phyloP scores from a whole-genome alignment of 2,329 filamentous ascomycete genomes.

The Botryotinia convoluta region DNA sequence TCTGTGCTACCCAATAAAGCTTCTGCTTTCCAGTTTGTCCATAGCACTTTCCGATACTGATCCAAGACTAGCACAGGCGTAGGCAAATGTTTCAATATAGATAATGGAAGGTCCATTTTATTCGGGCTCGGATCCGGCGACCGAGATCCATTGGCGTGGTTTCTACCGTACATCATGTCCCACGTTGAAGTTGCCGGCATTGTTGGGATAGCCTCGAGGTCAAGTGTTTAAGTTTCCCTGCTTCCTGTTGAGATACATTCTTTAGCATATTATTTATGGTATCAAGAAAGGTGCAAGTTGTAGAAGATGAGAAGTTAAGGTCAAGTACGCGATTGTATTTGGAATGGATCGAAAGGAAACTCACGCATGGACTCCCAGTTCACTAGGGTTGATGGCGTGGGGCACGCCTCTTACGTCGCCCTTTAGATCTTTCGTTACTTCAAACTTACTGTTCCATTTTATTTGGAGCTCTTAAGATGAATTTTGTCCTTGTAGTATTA shows the following conservation, averaged over 20 bases:
- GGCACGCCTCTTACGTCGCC: too few species aligned
- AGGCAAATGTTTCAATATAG: slow-evolving; percentile 27
- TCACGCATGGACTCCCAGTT: background rate
- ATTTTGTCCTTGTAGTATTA: background rate
- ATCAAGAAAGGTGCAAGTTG: background rate
- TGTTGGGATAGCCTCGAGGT: background rate
- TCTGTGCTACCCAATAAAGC: slow-evolving; percentile 21
- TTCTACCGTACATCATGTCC: background rate
- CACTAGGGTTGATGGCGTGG: background rate
- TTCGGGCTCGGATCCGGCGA: background rate
- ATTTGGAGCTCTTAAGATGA: background rate
- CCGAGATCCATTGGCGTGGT: background rate
- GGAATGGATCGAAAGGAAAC: background rate
- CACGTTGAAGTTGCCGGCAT: background rate
- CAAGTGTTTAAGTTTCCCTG: background rate
- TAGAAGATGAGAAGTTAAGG: background rate
- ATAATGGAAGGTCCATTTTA: slow-evolving; percentile 27
- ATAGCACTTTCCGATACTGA: slow-evolving; percentile 21
- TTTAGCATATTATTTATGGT: background rate
- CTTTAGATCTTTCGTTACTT: background rate
- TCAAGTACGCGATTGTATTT: background rate
- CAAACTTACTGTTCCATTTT: background rate
- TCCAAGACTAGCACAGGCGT: slow-evolving; percentile 29
- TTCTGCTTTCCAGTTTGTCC: slow-evolving; percentile 26
- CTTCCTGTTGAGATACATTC: background rate